Conservation (phyloP, 108 stramenopile species). For the Cyclotella distinguenda region DNA sequence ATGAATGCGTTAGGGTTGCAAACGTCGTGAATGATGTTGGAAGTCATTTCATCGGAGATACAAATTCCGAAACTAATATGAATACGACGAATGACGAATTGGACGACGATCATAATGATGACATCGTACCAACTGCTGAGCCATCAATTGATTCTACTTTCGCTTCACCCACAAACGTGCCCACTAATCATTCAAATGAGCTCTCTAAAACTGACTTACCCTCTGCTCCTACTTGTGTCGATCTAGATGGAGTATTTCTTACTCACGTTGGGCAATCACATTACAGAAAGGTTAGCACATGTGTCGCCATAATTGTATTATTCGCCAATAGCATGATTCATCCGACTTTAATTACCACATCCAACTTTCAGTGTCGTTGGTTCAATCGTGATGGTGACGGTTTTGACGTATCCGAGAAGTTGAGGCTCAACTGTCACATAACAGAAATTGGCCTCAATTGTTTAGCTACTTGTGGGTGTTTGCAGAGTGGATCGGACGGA, state of each 20-base stretch:
- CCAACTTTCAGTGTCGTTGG: conserved; percentile 28
- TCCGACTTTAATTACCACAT: neutral
- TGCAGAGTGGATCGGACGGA: neutral
- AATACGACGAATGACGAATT: neutral
- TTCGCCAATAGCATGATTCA: neutral
- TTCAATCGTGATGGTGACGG: conserved; percentile 27
- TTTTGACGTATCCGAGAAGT: conserved; percentile 27
- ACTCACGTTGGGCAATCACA: conserved; percentile 25
- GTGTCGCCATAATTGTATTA: neutral
- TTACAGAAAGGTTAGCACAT: conserved; percentile 2
- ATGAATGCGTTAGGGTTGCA: conserved; percentile 14
- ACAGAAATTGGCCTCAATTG: conserved; percentile 42
- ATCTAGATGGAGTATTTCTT: conserved; percentile 21
- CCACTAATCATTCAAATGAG: no score
- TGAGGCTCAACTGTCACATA: conserved; percentile 32
- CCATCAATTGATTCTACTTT: neutral
- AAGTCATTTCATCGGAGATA: no score
- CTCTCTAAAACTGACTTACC: no score
- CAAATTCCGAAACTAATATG: neutral
- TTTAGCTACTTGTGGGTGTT: conserved; percentile 24
- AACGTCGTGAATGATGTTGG: neutral
- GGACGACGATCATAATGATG: neutral
- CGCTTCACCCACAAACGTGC: no score
- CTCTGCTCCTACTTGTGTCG: conserved; percentile 16
- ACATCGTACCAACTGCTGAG: conserved; percentile 2